Evolutionary conservation across 352 stramenopile species (phyloP), one percentile per base, ranked within the genome.

Genomic region (Pythium folliculosum): DNA sequence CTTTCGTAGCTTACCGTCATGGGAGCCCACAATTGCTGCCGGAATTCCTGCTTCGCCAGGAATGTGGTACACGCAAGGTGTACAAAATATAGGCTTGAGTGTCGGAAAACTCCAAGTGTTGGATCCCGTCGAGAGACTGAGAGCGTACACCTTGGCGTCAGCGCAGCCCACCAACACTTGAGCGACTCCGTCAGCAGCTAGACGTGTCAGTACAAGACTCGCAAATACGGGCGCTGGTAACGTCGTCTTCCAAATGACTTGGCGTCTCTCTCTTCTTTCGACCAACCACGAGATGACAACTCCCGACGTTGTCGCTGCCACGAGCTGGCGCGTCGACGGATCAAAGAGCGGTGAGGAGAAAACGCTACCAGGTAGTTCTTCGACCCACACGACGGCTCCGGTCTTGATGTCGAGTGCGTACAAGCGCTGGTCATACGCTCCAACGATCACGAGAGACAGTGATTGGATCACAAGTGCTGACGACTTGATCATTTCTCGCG

Each of bases 61-160:
- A 9, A 32, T 30, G 7, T 12, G 8, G 38, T 80, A 89, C 23
- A 89, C 53, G 37, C 73, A 81, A 19, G 80, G 82, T 2, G 80
- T 86, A 59, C 78, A 86, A 59, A 90, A 89, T 52, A 90, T 77
- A 8, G 82, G 78, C 37, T 88, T 86, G 0, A 72, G 47, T 0
- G 82, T 89, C 35, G 63, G 8, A 13, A 82, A 3, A 27, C 66
- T 57, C 82, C 82, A 91, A 10, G 43, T 54, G 17, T 70, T 64
- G 0, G 23, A 50, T 1, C 82, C 82, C n/a, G 40, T 49, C 6
- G 19, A 21, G n/a, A 69, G 60, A 5, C 54, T 48, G 1, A 88
- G 17, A 2, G 71, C 78, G 49, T 88, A 89, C 23, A 91, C 23
- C 1, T 65, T 27, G 5, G 78, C 73, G 44, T 91, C 74, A 1